A percentile compares a stretch with the other conserved stretches of the same genome.
phyloP scores from a whole-genome alignment of 163 green algal species.

The Scenedesmus sp. region DNA sequence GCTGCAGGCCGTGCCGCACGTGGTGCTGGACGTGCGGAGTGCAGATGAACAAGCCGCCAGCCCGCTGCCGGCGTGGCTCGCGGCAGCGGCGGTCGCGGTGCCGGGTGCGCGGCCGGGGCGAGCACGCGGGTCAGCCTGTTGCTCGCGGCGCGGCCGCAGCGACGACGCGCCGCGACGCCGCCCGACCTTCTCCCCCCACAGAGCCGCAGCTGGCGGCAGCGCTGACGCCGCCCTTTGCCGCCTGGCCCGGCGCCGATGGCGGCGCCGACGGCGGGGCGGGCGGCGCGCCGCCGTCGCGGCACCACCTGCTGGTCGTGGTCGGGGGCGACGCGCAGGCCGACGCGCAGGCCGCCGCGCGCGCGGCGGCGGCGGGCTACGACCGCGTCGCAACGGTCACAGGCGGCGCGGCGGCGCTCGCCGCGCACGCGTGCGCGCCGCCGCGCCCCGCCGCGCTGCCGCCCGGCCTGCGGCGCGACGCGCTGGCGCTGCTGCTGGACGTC shows the following conservation, averaged over 20 bases:
- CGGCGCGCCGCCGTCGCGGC: background rate
- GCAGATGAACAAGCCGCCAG: too few relatives aligned
- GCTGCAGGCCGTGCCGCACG: too few relatives aligned
- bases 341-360: background rate
- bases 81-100: too few relatives aligned
- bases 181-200: background rate
- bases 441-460: background rate
- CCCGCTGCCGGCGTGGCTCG: too few relatives aligned
- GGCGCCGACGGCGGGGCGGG: background rate
- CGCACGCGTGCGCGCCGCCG: background rate
- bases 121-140: too few relatives aligned
- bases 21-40: too few relatives aligned
- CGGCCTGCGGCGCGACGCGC: slow-evolving; percentile 60
- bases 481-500: slow-evolving; percentile 61
- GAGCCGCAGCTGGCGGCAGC: background rate
- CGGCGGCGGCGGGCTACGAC: slow-evolving; percentile 32
- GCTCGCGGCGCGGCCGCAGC: too few relatives aligned
- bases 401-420: background rate
- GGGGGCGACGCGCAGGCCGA: background rate
- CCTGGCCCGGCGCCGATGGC: background rate
- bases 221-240: background rate
- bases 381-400: background rate
- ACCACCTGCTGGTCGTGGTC: slow-evolving; percentile 20
- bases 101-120: too few relatives aligned
- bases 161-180: too few relatives aligned